Percentiles rank a stretch among this genome's conserved stretches.
phyloP scores from a whole-genome alignment of 2,329 filamentous ascomycete genomes.

The Epichloe typhina region DNA sequence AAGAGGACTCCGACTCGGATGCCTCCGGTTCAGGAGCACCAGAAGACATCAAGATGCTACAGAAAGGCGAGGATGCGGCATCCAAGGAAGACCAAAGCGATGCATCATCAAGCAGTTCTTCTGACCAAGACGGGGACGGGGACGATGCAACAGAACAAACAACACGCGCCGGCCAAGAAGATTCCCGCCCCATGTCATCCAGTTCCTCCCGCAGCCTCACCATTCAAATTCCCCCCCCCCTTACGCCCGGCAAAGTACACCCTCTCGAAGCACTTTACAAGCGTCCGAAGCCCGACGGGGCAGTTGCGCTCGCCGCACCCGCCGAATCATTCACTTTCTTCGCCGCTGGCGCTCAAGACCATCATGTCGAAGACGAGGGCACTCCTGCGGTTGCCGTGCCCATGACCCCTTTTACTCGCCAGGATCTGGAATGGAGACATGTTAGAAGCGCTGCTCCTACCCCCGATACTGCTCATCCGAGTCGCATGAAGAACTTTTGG shows the following conservation, averaged over 20 bases:
- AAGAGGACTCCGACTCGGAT: constrained; percentile 19
- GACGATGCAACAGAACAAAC: not conserved
- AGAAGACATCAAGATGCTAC: constrained; percentile 9
- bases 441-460: constrained; percentile 86
- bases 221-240: constrained; percentile 41
- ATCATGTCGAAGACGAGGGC: constrained; percentile 31
- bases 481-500: constrained; percentile 48
- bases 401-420: constrained; percentile 64
- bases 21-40: constrained; percentile 12
- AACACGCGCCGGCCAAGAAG: constrained; percentile 17
- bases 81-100: constrained; percentile 10
- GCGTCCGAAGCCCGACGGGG: constrained; percentile 36
- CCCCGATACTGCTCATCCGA: constrained; percentile 77
- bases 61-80: constrained; percentile 8
- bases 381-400: constrained; percentile 32
- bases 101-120: constrained; percentile 3
- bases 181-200: constrained; percentile 25
- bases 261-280: constrained; percentile 92
- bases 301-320: constrained; percentile 17
- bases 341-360: constrained; percentile 32
- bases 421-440: constrained; percentile 62
- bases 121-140: constrained; percentile 6
- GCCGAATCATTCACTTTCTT: constrained; percentile 70
- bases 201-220: constrained; percentile 36
- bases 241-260: constrained; percentile 47